Conservation (phyloP, 2,329 filamentous ascomycete species). For the Teratosphaeria viscida region DNA sequence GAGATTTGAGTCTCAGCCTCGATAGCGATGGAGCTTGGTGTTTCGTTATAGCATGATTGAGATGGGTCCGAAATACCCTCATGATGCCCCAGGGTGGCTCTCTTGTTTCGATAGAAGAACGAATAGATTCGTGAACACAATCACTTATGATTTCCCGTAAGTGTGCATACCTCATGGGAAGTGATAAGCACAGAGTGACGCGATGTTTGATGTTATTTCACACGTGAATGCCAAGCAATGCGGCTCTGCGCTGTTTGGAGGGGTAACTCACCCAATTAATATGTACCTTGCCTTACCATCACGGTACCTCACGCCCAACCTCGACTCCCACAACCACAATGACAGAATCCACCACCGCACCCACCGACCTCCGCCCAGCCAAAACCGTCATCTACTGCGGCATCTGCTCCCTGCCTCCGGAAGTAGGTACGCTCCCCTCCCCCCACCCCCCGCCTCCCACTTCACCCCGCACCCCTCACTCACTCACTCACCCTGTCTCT, state of each 20-base stretch:
- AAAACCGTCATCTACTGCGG: constrained; percentile 52
- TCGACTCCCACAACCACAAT: not conserved
- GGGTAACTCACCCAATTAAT: not conserved
- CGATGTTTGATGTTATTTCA: not conserved
- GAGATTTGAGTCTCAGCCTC: not conserved
- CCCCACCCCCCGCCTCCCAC: not conserved
- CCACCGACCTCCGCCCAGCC: constrained; percentile 27
- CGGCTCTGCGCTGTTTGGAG: not conserved
- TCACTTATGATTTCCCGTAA: too few relatives aligned
- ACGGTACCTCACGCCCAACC: not conserved
- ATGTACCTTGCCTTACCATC: not conserved
- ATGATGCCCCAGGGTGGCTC: not conserved
- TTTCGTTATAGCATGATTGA: not conserved
- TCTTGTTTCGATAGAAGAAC: not conserved
- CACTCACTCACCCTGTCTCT: not conserved
- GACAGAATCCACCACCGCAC: not conserved
- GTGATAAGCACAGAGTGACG: not conserved
- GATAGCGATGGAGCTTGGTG: not conserved
- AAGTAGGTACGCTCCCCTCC: constrained; percentile 48
- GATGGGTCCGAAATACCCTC: not conserved
- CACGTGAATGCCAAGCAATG: not conserved
- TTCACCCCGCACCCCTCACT: not conserved
- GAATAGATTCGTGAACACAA: too few relatives aligned
- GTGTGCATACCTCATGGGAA: too few relatives aligned
- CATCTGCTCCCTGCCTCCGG: constrained; percentile 56